Evolutionary conservation across 768 basidiomycete genomes (phyloP).

Genomic region (Termitomyces sp.): DNA sequence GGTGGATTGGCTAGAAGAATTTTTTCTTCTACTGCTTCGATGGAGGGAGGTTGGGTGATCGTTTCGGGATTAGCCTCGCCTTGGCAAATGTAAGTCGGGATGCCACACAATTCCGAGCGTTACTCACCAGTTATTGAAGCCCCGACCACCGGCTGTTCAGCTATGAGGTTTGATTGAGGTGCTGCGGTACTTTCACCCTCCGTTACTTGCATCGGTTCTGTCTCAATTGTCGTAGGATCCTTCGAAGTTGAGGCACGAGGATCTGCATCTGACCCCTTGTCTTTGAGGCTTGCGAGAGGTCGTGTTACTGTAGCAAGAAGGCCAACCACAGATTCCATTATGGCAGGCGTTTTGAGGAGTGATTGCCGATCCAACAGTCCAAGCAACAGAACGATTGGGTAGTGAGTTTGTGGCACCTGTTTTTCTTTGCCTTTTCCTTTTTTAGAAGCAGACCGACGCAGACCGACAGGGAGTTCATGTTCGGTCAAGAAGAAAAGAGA

Average conservation of each 20-base stretch:
- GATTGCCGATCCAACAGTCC: conserved; percentile 84
- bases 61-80: conserved; percentile 4
- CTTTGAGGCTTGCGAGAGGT: conserved; percentile 67
- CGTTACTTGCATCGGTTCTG: conserved; percentile 7
- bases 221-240: not conserved
- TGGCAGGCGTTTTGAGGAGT: conserved; percentile 80
- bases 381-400: conserved; percentile 87
- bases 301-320: conserved; percentile 87
- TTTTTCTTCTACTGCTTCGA: conserved; percentile 42
- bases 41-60: conserved; percentile 14
- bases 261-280: conserved; percentile 29
- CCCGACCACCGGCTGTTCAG: not conserved
- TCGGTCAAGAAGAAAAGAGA: conserved; percentile 95
- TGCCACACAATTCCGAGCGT: not conserved
- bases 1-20: conserved; percentile 69
- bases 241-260: conserved; percentile 17
- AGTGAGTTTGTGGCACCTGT: conserved; percentile 74
- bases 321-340: conserved; percentile 90
- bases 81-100: not conserved
- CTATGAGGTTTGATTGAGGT: not conserved
- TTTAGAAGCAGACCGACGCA: conserved; percentile 63
- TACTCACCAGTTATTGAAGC: conserved; percentile 5
- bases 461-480: conserved; percentile 82
- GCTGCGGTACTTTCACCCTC: not conserved
- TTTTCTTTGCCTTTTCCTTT: conserved; percentile 98